phyloP scores from a whole-genome alignment of 257 asterid genomes.

The Solanum medicagineum region DNA sequence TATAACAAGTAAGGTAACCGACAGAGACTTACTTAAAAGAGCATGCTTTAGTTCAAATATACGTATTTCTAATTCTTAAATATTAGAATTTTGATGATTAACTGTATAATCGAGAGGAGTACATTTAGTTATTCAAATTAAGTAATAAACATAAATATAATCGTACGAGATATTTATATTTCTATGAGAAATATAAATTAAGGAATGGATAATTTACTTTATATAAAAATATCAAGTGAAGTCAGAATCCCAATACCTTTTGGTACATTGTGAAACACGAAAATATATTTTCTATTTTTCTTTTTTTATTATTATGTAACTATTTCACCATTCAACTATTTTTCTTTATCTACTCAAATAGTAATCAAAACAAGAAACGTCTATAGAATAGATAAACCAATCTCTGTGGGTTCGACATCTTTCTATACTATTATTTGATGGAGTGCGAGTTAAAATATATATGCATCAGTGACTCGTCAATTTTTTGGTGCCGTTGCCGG shows the following conservation, averaged over 20 bases:
- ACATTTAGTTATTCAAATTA: neutral
- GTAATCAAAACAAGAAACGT: neutral
- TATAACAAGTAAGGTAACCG: no score
- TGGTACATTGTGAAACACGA: no score
- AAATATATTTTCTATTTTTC: no score
- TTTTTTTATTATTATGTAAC: neutral
- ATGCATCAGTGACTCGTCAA: neutral
- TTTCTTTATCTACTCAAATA: neutral
- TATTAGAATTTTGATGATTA: neutral
- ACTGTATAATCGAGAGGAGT: neutral
- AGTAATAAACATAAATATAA: neutral
- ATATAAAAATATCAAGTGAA: neutral
- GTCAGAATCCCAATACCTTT: neutral
- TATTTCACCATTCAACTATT: neutral
- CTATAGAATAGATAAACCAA: neutral
- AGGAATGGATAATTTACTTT: neutral
- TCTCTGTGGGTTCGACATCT: neutral
- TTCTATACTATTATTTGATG: neutral
- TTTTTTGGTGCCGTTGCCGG: neutral
- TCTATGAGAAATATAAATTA: neutral
- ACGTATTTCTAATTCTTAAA: neutral
- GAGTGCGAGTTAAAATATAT: neutral
- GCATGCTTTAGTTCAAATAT: no score
- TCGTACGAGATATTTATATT: neutral
- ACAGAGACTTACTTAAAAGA: no score